Conservation (phyloP, 768 basidiomycete species). For the Lactarius psammicola region DNA sequence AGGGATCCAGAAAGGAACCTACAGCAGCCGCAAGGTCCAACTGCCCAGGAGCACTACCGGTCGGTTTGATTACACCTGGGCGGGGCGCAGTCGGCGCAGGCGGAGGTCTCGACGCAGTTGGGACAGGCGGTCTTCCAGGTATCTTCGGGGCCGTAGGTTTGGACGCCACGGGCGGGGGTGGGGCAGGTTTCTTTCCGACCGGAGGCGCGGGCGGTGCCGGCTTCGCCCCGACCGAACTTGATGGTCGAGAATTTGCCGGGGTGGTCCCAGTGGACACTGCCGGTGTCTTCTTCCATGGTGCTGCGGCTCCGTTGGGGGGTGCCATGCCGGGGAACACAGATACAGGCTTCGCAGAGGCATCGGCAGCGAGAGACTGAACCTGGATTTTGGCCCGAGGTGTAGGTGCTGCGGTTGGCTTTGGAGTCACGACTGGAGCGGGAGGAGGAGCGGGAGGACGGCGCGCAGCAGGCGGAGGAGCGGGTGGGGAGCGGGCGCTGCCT, state of each 20-base stretch:
- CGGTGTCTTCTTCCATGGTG: slow-evolving; percentile 70
- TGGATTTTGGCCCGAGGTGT: slow-evolving; percentile 36
- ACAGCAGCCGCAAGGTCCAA: slow-evolving; percentile 84
- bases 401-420: slow-evolving; percentile 25
- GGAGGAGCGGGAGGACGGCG: slow-evolving; percentile 46
- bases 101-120: slow-evolving; percentile 52
- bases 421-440: slow-evolving; percentile 28
- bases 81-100: slow-evolving; percentile 38
- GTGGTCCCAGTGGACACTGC: slow-evolving; percentile 39
- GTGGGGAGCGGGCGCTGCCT: slow-evolving; percentile 66
- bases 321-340: slow-evolving; percentile 80
- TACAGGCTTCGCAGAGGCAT: slow-evolving; percentile 71
- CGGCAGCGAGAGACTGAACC: slow-evolving; percentile 47
- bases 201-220: slow-evolving; percentile 58
- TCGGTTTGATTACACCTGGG: slow-evolving; percentile 43
- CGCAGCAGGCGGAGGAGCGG: slow-evolving; percentile 52
- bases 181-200: slow-evolving; percentile 52
- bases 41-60: slow-evolving; percentile 52
- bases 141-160: slow-evolving; percentile 54
- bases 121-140: slow-evolving; percentile 61
- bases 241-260: slow-evolving; percentile 49
- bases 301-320: slow-evolving; percentile 61
- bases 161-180: slow-evolving; percentile 53
- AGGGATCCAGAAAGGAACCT: slow-evolving; percentile 37
- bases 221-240: slow-evolving; percentile 49